Evolutionary conservation across 345 rosid species (phyloP), one percentile per base, ranked within the genome.

Genomic region (Boechera stricta): DNA sequence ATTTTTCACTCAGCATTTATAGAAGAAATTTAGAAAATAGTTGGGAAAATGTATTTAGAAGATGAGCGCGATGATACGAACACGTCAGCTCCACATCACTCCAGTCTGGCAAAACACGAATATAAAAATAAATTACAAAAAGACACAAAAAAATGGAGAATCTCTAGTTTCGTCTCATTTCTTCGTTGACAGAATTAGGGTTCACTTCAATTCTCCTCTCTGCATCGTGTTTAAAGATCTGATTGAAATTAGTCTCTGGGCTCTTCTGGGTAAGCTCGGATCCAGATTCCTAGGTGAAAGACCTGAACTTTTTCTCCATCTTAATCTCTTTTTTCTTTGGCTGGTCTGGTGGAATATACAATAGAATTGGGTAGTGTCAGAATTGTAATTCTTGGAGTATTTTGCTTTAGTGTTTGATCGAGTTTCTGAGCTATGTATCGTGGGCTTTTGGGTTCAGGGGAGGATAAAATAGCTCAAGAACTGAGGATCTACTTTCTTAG

Each of bases 101-200:
- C 53, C 69, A 52, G 53, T 16, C 73, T 67, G 61, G 60, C 74
- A 59, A 41, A 58, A 49, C 18, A 39, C 16, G 42, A 52, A 15
- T 61, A 41, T 38, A 33, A 24, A 60, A 24, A 51, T 21, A 69
- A 69, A 67, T 33, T 33, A 33, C 15, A 62, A 13, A 49, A 49
- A 49, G 28, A 49, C 28, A 39, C 11, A n/a, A 3, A 31, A 28
- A 33, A 26, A 1, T 5, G 1, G 56, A 42, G 35, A 71, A 71
- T 64, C 69, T 77, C 1, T 41, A 55, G 11, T 64, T 63, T 53
- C 56, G 32, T 74, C 49, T 56, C 72, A 67, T 48, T 62, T 69
- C 59, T 48, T 57, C 81, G 81, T 77, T 71, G 77, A 64, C 80
- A 64, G 54, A 65, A 64, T 39, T 77, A 71, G 77, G 81, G 77